phyloP scores from a whole-genome alignment of 352 stramenopile species.

The Globisporangium abappressorium region DNA sequence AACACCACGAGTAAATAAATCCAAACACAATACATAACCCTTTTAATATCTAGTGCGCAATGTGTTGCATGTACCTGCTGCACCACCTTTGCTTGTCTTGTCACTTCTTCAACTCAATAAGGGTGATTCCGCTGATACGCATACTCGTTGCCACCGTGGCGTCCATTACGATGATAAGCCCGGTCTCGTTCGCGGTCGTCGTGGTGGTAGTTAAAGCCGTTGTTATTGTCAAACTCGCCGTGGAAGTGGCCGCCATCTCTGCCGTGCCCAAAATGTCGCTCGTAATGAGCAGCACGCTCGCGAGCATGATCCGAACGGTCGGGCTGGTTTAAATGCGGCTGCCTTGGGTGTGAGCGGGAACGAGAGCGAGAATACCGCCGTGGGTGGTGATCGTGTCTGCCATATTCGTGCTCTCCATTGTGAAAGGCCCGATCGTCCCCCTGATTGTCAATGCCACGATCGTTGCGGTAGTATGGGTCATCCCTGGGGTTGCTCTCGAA shows the following conservation, averaged over 20 bases:
- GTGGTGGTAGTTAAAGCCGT: conserved; percentile 1
- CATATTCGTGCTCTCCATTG: not conserved
- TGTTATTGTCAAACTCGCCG: conserved; percentile 7
- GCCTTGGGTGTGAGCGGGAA: conserved; percentile 1
- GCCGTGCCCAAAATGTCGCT: not conserved
- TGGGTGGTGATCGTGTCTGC: not conserved
- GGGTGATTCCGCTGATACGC: conserved; percentile 6
- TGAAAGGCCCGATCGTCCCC: not conserved
- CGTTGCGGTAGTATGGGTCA: not conserved
- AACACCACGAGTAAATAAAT: not conserved
- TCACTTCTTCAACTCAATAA: conserved; percentile 1
- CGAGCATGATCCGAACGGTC: not conserved
- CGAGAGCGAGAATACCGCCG: conserved; percentile 5
- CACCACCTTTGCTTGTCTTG: not conserved
- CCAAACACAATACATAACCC: conserved; percentile 10
- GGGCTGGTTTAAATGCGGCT: not conserved
- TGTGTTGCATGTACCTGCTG: not conserved
- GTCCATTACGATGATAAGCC: conserved; percentile 3
- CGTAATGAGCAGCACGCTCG: not conserved
- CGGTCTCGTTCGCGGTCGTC: conserved; percentile 3
- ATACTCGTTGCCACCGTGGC: conserved; percentile 6
- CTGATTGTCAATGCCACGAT: not conserved
- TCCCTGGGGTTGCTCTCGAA: not conserved
- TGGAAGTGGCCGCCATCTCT: not conserved
- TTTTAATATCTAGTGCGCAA: conserved; percentile 1